Evolutionary conservation across 805 yeast species (phyloP).

Genomic region (Metschnikowia gelsemii): DNA sequence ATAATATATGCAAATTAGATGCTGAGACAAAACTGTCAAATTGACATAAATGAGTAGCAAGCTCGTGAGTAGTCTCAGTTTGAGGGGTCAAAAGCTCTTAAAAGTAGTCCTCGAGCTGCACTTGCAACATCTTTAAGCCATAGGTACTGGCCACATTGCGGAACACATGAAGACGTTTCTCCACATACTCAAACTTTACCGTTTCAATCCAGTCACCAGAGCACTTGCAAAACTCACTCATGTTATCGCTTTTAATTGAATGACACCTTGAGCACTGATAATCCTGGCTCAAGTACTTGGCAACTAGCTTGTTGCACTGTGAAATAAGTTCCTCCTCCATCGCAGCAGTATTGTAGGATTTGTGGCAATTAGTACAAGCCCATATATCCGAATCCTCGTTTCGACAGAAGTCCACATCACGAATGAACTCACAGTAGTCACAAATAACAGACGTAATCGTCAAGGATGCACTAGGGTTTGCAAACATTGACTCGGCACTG

Average conservation of each 20-base stretch:
- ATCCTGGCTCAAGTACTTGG: slow-evolving; percentile 76
- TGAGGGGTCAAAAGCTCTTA: background rate
- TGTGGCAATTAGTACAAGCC: slow-evolving; percentile 67
- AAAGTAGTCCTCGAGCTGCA: slow-evolving; percentile 29
- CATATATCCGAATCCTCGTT: slow-evolving; percentile 54
- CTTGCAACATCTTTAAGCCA: slow-evolving; percentile 55
- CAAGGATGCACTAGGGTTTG: slow-evolving; percentile 72
- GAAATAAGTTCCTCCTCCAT: slow-evolving; percentile 79
- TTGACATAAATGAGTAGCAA: too few species aligned
- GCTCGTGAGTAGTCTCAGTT: background rate
- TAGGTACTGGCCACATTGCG: slow-evolving; percentile 58
- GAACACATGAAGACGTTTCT: slow-evolving; percentile 48
- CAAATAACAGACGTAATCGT: slow-evolving; percentile 70
- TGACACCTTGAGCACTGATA: slow-evolving; percentile 76
- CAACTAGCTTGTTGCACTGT: slow-evolving; percentile 53
- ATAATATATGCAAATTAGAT: too few species aligned
- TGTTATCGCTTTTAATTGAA: slow-evolving; percentile 59
- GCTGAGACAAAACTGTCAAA: too few species aligned
- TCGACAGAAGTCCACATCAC: slow-evolving; percentile 81
- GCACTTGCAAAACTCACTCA: slow-evolving; percentile 77
- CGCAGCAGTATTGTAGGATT: slow-evolving; percentile 59
- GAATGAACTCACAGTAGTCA: slow-evolving; percentile 68
- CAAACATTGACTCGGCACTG: slow-evolving; percentile 68
- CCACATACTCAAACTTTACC: slow-evolving; percentile 44
- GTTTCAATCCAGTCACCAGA: slow-evolving; percentile 83